Conservation (phyloP, 352 stramenopile genomes). For the Pythium diclinum region DNA sequence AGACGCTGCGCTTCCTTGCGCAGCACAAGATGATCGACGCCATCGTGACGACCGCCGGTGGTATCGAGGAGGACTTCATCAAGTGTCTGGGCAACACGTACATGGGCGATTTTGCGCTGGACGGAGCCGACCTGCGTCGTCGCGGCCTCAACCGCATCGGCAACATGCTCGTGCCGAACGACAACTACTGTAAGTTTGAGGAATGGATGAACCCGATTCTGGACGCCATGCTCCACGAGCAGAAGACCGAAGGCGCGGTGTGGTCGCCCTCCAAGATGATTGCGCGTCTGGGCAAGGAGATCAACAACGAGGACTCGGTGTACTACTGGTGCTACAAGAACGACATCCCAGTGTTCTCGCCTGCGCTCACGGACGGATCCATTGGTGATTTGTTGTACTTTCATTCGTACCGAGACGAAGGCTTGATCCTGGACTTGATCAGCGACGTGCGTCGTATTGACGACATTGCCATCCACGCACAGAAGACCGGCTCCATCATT, state of each 20-base stretch:
- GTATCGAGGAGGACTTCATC: constrained; percentile 99
- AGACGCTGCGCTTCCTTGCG: constrained; percentile 97
- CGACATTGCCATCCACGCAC: constrained; percentile 94
- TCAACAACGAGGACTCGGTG: constrained; percentile 97
- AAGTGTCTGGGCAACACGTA: constrained; percentile 99
- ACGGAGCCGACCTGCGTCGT: constrained; percentile 88
- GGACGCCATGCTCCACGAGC: constrained; percentile 97
- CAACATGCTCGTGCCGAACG: constrained; percentile 99
- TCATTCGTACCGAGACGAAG: constrained; percentile 98
- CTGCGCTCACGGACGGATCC: constrained; percentile 98
- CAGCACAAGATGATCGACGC: constrained; percentile 99
- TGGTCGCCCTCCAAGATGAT: constrained; percentile 99
- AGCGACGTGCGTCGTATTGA: constrained; percentile 98
- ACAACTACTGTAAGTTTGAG: constrained; percentile 99
- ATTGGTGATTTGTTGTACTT: constrained; percentile 99
- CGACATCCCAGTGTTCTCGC: constrained; percentile 99
- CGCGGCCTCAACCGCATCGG: constrained; percentile 99
- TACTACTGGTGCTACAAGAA: constrained; percentile 99
- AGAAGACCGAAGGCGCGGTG: constrained; percentile 86
- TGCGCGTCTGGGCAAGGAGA: constrained; percentile 94
- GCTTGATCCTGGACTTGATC: constrained; percentile 97
- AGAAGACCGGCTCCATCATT: constrained; percentile 95
- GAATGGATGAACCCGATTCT: constrained; percentile 97
- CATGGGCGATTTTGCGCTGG: constrained; percentile 97
- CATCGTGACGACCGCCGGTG: constrained; percentile 92